Conservation (phyloP, 345 rosid species). For the Euclidium syriacum region DNA sequence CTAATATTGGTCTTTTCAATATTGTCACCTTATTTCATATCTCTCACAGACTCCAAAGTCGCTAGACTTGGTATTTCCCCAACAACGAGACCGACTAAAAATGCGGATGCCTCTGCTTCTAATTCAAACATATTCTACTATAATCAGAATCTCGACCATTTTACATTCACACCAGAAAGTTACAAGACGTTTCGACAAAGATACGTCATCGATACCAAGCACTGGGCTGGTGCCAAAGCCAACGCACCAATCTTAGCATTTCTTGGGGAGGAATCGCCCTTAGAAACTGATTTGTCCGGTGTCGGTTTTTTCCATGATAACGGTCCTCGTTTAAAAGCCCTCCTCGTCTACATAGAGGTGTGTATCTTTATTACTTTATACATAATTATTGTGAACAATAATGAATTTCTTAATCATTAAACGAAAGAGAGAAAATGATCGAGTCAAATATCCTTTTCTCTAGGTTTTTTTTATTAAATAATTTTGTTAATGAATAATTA, state of each 20-base stretch:
- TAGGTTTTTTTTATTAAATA: no score
- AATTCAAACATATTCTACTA: constrained; percentile 26
- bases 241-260: constrained; percentile 45
- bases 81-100: not conserved
- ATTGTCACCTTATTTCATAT: constrained; percentile 6
- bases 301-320: constrained; percentile 35
- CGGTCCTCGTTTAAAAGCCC: constrained; percentile 35
- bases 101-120: constrained; percentile 9
- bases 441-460: no score
- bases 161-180: constrained; percentile 47
- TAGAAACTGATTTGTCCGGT: constrained; percentile 22
- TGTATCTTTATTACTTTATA: no score
- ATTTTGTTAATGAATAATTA: no score
- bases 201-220: constrained; percentile 36
- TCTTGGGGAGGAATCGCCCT: constrained; percentile 38
- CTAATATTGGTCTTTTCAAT: constrained; percentile 7
- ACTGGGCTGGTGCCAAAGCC: constrained; percentile 46
- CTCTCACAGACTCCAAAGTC: constrained; percentile 19
- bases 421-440: no score
- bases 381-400: no score
- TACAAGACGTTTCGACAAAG: constrained; percentile 47
- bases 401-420: no score
- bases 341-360: constrained; percentile 43
- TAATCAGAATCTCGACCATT: constrained; percentile 52
- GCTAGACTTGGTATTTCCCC: constrained; percentile 11